A percentile compares a stretch with the other conserved stretches of the same genome.
These are phyloP conservation scores for Schoenoplectus triqueter DNA, from an alignment of 202 grass and related monocot genomes.

Conservation along the genomic window DNA sequence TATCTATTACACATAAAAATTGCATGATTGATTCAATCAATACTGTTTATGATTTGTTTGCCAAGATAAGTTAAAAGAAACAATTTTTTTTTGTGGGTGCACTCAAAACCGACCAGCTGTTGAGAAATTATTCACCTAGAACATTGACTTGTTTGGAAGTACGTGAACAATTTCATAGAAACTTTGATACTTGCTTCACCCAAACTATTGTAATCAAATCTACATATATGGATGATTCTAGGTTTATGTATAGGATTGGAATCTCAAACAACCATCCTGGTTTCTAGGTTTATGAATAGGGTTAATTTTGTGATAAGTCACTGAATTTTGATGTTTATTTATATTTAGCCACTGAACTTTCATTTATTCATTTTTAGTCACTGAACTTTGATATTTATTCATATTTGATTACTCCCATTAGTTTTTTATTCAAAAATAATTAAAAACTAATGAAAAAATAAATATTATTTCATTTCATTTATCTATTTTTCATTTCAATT, in stretches of 20 bases:
- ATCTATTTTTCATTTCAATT: too few species aligned
- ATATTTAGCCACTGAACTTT: too few species aligned
- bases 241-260: neutral
- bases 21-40: constrained; percentile 31
- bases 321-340: too few species aligned
- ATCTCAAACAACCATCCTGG: constrained; percentile 15
- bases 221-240: neutral
- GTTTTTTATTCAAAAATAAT: too few species aligned
- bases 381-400: too few species aligned
- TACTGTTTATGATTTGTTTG: neutral
- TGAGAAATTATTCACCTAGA: constrained; percentile 31
- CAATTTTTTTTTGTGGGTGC: neutral
- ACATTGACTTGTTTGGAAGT: constrained; percentile 28
- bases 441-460: too few species aligned
- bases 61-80: constrained; percentile 14
- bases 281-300: too few species aligned
- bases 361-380: too few species aligned
- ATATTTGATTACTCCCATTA: too few species aligned
- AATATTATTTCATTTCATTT: too few species aligned
- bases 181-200: constrained; percentile 35
- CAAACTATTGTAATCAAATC: constrained; percentile 32
- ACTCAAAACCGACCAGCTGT: constrained; percentile 35
- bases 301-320: too few species aligned
- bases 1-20: neutral
- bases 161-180: constrained; percentile 22